These are phyloP conservation scores for Cutaneotrichosporon dermatis DNA, from an alignment of 1,284 basidiomycete genomes.

Conservation along the genomic window DNA sequence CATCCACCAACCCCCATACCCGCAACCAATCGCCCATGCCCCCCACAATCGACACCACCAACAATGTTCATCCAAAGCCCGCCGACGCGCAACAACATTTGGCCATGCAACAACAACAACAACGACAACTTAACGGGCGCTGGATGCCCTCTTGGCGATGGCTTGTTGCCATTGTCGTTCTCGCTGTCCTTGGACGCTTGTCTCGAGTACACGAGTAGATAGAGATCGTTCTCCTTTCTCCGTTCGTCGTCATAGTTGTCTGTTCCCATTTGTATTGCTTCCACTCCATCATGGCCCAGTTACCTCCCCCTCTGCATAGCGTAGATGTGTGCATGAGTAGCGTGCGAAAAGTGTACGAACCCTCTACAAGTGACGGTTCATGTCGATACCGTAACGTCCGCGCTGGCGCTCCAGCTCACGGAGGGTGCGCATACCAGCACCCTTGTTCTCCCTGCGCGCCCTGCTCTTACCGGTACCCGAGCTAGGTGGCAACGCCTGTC, in stretches of 20 bases:
- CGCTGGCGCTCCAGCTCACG: constrained; percentile 47
- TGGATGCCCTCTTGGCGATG: constrained; percentile 43
- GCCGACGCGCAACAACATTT: background rate
- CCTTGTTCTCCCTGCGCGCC: constrained; percentile 42
- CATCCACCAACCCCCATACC: constrained; percentile 3
- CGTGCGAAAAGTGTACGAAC: background rate
- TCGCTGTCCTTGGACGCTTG: constrained; percentile 40
- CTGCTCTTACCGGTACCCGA: constrained; percentile 32
- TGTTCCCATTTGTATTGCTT: constrained; percentile 2
- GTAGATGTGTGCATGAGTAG: constrained; percentile 10
- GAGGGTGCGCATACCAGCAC: constrained; percentile 44
- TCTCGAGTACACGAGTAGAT: constrained; percentile 14
- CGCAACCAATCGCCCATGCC: background rate
- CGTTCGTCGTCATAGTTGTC: background rate
- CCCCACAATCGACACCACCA: background rate
- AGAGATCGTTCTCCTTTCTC: background rate
- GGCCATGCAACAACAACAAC: constrained; percentile 7
- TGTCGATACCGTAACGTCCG: constrained; percentile 47
- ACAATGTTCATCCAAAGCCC: background rate
- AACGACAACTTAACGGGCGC: constrained; percentile 5
- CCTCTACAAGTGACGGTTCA: constrained; percentile 22
- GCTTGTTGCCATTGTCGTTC: constrained; percentile 37
- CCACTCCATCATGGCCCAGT: background rate
- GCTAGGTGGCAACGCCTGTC: constrained; percentile 31
- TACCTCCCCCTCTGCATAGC: constrained; percentile 8